Base-by-base conservation (phyloP, 2,329 filamentous ascomycete species). In the Acrocalymma vagum region DNA sequence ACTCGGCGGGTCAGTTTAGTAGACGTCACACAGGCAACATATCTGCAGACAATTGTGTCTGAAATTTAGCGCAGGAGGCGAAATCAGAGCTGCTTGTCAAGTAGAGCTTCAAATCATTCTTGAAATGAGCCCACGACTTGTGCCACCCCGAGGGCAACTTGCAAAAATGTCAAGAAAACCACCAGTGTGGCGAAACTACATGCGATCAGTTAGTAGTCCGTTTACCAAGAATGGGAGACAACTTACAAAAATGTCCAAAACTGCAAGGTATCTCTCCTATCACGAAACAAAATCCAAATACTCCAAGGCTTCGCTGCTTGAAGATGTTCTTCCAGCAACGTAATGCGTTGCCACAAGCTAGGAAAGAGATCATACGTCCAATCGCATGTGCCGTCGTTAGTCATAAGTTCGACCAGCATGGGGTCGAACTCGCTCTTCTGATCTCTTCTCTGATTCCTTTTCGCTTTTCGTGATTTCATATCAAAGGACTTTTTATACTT, bases 71-170 rank as follows among this genome's bases (percentile, higher is more conserved):
- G n/a, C n/a, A n/a, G n/a, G n/a, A n/a, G n/a, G n/a, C n/a, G n/a
- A n/a, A n/a, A n/a, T n/a, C n/a, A n/a, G n/a, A n/a, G n/a, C n/a
- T n/a, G n/a, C n/a, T n/a, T n/a, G n/a, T n/a, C n/a, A n/a, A n/a
- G n/a, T n/a, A n/a, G n/a, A n/a, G n/a, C n/a, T n/a, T n/a, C n/a
- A n/a, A n/a, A n/a, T n/a, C n/a, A n/a, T n/a, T n/a, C n/a, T n/a
- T n/a, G n/a, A n/a, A 59, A 59, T 4, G 57, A 59, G 6, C 55
- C 53, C 8, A 48, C 46, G 1, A 53, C 53, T 27, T 61, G 58
- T 4, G 43, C 45, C 10, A 56, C 23, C 11, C 53, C 48, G 14
- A 59, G 42, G 5, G 41, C 17, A 7, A 59, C 46, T 41, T 61
- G 58, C 1, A 59, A 8, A 1, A 48, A 30, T 0, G 55, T 59